Evolutionary conservation across 192 early-diverging fungal genomes (phyloP).

Genomic region (Backusella mclennaniae): DNA sequence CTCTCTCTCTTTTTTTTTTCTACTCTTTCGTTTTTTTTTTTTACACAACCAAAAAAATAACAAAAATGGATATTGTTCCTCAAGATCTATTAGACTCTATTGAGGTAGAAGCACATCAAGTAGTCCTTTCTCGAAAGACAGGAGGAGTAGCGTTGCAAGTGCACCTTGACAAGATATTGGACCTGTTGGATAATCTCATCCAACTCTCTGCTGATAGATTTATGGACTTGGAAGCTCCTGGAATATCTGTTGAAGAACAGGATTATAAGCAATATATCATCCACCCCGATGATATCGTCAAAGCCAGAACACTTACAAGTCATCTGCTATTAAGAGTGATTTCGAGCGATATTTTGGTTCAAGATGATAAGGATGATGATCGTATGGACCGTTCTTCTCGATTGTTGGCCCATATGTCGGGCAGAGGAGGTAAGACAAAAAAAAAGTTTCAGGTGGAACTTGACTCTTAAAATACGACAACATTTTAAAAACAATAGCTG

Average conservation of each 20-base stretch:
- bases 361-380: constrained; percentile 17
- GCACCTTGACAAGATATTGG: neutral
- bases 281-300: constrained; percentile 14
- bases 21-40: neutral
- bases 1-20: neutral
- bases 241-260: neutral
- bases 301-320: constrained; percentile 7
- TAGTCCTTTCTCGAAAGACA: neutral
- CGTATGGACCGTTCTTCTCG: constrained; percentile 27
- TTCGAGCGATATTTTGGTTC: constrained; percentile 5
- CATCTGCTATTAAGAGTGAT: constrained; percentile 17
- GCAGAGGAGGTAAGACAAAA: constrained; percentile 32
- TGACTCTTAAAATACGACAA: neutral
- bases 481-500: constrained; percentile 8
- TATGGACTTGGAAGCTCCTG: constrained; percentile 3
- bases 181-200: neutral
- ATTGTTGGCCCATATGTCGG: constrained; percentile 36
- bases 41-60: neutral
- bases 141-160: neutral
- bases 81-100: constrained; percentile 2
- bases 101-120: neutral
- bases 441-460: neutral
- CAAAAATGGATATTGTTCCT: neutral
- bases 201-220: constrained; percentile 17
- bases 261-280: neutral